Evolutionary conservation across 108 stramenopile genomes (phyloP), one percentile per base, ranked within the genome.

Genomic region (Schizochytrium sp.): DNA sequence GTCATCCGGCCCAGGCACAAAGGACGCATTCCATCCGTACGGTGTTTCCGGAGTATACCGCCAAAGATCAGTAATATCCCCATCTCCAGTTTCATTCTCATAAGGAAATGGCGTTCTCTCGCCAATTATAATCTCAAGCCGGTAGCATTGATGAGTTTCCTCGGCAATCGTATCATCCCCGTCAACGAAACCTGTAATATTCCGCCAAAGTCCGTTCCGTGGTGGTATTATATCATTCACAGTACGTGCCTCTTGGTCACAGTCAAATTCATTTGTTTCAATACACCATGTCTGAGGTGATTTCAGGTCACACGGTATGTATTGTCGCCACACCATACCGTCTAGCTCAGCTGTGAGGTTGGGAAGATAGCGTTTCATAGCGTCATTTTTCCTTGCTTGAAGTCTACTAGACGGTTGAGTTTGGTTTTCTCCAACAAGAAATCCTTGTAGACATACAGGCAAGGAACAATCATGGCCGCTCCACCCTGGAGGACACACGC

Each of bases 391-490:
- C 4, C 76, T 28, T 28, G 28, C 28, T 28, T 28, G 28, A 28
- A 28, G 28, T 28, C 28, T 28, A 49, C 76, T 49, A 17, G 17
- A 49, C 76, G n/a, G 28, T 53, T 47, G 2, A 38, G 76, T 55
- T 40, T 17, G 76, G 47, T 83, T 40, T 38, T 83, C 76, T 5
- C n/a, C 53, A 28, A 83, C 76, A 5, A 97, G 96, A 91, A 90
- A 95, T 38, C 96, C 96, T 89, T 96, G 96, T 50, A 91, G 88
- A 61, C 96, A 97, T 8, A 97, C 94, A 57, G 96, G 96, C 87
- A 94, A 61, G 61, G 90, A 91, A 91, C 96, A 97, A 92, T 96
- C 96, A 61, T 94, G 88, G 38, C 96, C 96, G 8, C 89, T 92
- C 92, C 91, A 96, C 56, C 91, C 93, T 5, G 95, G 95, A 45